Evolutionary conservation across 805 yeast genomes (phyloP).

Genomic region (Phaffomyces thermotolerans): DNA sequence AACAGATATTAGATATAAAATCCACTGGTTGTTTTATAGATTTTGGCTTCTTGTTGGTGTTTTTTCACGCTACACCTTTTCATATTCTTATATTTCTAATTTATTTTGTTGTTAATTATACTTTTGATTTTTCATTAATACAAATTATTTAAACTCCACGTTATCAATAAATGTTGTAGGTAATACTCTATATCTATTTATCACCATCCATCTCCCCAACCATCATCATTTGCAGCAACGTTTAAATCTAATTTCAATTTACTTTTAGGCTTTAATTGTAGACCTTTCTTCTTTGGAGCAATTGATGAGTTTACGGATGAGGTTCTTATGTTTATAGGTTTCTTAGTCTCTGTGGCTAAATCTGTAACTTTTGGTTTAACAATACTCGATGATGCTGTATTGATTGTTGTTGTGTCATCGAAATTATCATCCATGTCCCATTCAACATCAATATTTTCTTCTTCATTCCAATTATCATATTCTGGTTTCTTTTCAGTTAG

Average conservation of each 20-base stretch:
- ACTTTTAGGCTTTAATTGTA: conserved; percentile 21
- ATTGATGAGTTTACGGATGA: neutral
- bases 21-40: too few species aligned
- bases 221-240: conserved; percentile 29
- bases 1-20: conserved; percentile 8
- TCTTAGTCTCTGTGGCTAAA: conserved; percentile 13
- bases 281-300: conserved; percentile 14
- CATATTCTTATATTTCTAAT: too few species aligned
- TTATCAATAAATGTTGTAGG: neutral
- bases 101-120: neutral
- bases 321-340: neutral
- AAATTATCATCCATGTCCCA: conserved; percentile 16
- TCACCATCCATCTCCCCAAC: conserved; percentile 42
- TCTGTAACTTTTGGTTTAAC: conserved; percentile 18
- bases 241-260: conserved; percentile 30
- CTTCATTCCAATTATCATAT: conserved; percentile 8
- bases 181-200: neutral
- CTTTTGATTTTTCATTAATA: neutral
- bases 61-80: too few species aligned
- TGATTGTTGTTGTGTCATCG: neutral
- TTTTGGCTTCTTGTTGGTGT: too few species aligned
- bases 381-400: neutral
- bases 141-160: neutral
- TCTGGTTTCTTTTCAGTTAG: neutral
- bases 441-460: conserved; percentile 12